Conservation (phyloP, 2,329 filamentous ascomycete species). For the Stemphylium beticola region DNA sequence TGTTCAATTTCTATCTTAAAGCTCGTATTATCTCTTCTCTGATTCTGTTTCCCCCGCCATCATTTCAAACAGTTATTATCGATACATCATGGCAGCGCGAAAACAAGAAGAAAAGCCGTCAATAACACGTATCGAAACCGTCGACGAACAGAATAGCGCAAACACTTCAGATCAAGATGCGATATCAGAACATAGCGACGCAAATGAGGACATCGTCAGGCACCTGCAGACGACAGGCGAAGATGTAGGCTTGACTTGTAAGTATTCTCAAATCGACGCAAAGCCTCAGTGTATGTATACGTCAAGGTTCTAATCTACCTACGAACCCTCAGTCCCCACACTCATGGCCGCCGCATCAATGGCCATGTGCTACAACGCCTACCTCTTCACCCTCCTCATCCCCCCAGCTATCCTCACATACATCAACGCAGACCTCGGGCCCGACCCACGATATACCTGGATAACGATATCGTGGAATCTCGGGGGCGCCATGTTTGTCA, state of each 20-base stretch:
- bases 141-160: conserved; percentile 16
- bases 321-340: conserved; percentile 12
- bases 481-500: conserved; percentile 42
- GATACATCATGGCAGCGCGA: conserved; percentile 2
- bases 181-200: conserved; percentile 8
- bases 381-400: conserved; percentile 43
- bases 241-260: conserved; percentile 39
- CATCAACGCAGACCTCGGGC: conserved; percentile 44
- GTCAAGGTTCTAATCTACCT: background rate
- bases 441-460: conserved; percentile 41
- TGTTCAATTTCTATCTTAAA: no score
- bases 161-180: conserved; percentile 16
- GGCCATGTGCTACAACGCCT: conserved; percentile 43
- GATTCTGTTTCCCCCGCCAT: background rate
- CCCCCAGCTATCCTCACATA: conserved; percentile 40
- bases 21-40: background rate
- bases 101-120: conserved; percentile 20
- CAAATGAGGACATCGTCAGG: conserved; percentile 38
- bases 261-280: background rate
- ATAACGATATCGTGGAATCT: conserved; percentile 45
- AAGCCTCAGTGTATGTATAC: background rate
- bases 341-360: conserved; percentile 36
- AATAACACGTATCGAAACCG: conserved; percentile 24
- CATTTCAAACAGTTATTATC: no score
- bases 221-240: conserved; percentile 39